These are phyloP conservation scores for Zygoascus meyerae DNA, from an alignment of 1,139 yeast genomes.

Conservation along the genomic window DNA sequence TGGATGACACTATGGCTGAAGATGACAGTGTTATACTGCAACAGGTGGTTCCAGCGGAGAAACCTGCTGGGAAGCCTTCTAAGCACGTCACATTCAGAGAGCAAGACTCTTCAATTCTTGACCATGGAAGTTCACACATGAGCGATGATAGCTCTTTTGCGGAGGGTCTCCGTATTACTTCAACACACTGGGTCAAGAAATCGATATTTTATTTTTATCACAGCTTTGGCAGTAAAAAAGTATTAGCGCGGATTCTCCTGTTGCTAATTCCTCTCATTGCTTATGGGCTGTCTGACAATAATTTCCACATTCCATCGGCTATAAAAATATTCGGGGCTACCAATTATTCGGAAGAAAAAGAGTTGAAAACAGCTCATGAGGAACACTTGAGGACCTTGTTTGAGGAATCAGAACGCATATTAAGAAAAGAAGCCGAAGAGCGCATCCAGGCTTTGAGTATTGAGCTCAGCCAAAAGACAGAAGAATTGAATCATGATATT, in stretches of 20 bases:
- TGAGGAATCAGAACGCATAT: neutral
- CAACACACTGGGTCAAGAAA: neutral
- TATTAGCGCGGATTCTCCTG: neutral
- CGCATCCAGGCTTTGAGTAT: neutral
- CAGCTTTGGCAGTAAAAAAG: neutral
- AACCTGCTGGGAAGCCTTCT: neutral
- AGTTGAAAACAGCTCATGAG: neutral
- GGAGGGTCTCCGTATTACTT: neutral
- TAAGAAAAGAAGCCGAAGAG: neutral
- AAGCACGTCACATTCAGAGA: slow-evolving; percentile 4
- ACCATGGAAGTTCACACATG: neutral
- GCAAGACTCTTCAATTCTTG: neutral
- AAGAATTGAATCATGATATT: slow-evolving; percentile 1
- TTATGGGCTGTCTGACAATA: neutral
- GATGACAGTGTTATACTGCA: neutral
- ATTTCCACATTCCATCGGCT: too few relatives aligned
- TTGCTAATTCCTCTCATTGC: neutral
- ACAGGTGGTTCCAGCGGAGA: neutral
- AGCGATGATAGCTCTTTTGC: neutral
- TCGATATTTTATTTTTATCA: neutral
- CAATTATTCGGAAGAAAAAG: neutral
- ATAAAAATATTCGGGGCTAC: too few relatives aligned
- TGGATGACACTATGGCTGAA: neutral
- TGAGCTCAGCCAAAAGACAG: neutral
- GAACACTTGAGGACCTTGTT: neutral